Evolutionary conservation across 345 rosid genomes (phyloP), one percentile per base, ranked within the genome.

Genomic region (Dipteronia sinensis): DNA sequence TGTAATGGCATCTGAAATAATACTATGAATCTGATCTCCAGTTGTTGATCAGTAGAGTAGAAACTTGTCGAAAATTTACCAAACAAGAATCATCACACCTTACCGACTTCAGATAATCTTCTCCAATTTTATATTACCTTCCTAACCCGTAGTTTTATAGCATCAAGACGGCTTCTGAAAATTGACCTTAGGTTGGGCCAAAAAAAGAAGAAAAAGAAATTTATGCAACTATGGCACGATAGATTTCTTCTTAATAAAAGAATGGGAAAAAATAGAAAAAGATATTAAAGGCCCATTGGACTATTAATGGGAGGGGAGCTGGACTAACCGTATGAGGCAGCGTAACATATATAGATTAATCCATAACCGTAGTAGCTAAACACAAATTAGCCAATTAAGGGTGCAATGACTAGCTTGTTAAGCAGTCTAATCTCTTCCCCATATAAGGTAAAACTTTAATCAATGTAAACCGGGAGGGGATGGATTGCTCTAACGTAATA

Each of bases 81-180:
- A 31, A 71, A 49, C 6, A 55, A 53, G 9, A 73, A 20, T 10
- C 67, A 42, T 22, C 67, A 42, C 23, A 16, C 55, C 15, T 0
- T 31, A 34, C 38, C 38, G 47, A 44, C 25, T 61, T 23, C 38
- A 10, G 47, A 73, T 61, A 15, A 42, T 22, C 56, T 22, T 16
- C 38, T 20, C 38, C 27, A 61, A 49, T 22, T 22, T 23, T 10
- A 17, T 25, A 17, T n/a, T 44, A 16, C 23, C 25, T 56, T 56
- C 62, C 7, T 56, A 34, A 34, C 4, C 6, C 4, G 38, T 34
- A 6, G 38, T 34, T 34, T 34, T 34, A 34, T 34, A 34, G 38
- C 38, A 34, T 34, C 19, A 56, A 58, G 51, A 72, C 56, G 44
- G 75, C 47, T 72, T 72, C 23, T 38, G 4, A 58, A 34, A 58